These are phyloP conservation scores for Saccharomycopsis fermentans DNA, from an alignment of 805 yeast genomes.

Conservation along the genomic window DNA sequence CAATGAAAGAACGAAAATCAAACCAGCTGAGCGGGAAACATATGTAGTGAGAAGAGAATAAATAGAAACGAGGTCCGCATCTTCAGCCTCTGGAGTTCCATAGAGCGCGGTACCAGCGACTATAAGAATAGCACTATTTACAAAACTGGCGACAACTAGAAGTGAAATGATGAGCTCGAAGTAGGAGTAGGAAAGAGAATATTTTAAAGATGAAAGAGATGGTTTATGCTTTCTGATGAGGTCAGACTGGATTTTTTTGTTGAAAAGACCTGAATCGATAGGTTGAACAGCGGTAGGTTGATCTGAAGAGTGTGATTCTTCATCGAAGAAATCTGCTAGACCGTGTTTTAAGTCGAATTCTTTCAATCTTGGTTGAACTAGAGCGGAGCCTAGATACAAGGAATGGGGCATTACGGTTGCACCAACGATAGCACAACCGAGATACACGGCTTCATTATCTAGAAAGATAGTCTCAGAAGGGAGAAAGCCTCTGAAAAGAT, in stretches of 20 bases:
- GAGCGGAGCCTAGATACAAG: constrained; percentile 76
- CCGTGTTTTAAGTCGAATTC: constrained; percentile 42
- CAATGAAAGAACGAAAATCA: constrained; percentile 74
- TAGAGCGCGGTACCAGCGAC: constrained; percentile 75
- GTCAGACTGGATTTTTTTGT: background rate
- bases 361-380: constrained; percentile 75
- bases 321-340: background rate
- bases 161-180: constrained; percentile 62
- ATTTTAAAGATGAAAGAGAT: constrained; percentile 59
- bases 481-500: constrained; percentile 22
- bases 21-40: constrained; percentile 70
- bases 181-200: constrained; percentile 66
- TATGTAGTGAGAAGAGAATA: constrained; percentile 49
- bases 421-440: constrained; percentile 76
- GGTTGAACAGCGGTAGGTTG: constrained; percentile 18
- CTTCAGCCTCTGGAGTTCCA: constrained; percentile 57
- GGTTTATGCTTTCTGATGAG: constrained; percentile 48
- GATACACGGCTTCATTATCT: constrained; percentile 55
- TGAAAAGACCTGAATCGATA: background rate
- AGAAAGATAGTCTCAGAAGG: constrained; percentile 33
- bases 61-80: constrained; percentile 76
- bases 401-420: constrained; percentile 97
- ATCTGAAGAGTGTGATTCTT: background rate
- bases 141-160: constrained; percentile 74
- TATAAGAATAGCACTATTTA: constrained; percentile 73